phyloP scores from a whole-genome alignment of 345 rosid species.

The Garcia nutans region DNA sequence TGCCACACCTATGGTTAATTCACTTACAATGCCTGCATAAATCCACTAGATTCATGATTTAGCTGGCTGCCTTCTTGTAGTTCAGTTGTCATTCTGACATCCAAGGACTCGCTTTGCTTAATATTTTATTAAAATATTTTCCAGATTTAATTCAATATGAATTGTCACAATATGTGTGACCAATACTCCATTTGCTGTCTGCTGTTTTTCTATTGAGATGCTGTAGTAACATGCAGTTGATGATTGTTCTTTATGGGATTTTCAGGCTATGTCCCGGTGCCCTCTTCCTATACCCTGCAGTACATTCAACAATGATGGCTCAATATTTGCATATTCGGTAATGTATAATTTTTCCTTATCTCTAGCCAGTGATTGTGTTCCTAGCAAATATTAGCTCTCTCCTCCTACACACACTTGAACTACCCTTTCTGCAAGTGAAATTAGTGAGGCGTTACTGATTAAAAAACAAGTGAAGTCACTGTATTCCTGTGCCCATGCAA shows the following conservation, averaged over 20 bases:
- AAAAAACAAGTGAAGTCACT: not conserved
- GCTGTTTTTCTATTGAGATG: not conserved
- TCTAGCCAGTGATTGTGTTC: not conserved
- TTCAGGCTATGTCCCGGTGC: slow-evolving; percentile 93
- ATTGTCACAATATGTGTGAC: not conserved
- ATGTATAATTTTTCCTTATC: not conserved
- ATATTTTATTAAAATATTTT: not conserved
- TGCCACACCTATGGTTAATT: not conserved
- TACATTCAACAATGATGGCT: slow-evolving; percentile 91
- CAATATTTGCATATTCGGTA: slow-evolving; percentile 90
- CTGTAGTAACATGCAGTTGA: not conserved
- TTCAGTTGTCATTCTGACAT: not conserved
- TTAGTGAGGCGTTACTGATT: not conserved
- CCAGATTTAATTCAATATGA: not conserved
- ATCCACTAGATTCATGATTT: not conserved
- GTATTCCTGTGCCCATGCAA: not conserved
- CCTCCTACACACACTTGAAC: not conserved
- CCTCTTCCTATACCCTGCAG: slow-evolving; percentile 86
- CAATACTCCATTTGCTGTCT: not conserved
- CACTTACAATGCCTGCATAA: not conserved
- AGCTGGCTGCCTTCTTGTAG: not conserved
- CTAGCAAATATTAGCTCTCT: not conserved
- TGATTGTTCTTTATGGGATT: slow-evolving; percentile 8
- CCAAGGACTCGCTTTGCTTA: not conserved
- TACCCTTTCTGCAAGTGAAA: not conserved